Base-by-base conservation (phyloP, 345 rosid genomes). In the Arabidopsis suecica region DNA sequence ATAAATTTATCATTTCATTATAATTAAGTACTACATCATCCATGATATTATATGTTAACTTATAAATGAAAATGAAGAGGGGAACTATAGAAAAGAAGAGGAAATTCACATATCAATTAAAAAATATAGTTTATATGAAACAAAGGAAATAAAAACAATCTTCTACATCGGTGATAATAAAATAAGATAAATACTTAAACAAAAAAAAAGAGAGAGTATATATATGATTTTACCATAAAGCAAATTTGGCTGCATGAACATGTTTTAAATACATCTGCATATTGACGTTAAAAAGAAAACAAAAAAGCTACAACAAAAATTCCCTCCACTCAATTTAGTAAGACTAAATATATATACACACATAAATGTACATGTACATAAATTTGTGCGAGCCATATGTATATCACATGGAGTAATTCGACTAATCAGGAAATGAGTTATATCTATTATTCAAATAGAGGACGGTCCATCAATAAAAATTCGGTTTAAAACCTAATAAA, bases 401-500 rank as follows among this genome's bases (percentile, higher is more conserved):
- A 45, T 10, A 54, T 62, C 76, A 69, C 75, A 69, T 61, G 71
- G 60, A 70, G 53, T 47, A 55, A 63, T 45, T 63, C 25, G 51
- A 76, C 71, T 14, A 12, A 63, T 63, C 61, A 70, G 80, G 71
- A 45, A 70, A 63, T 69, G 75, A 36, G 80, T 54, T 47, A 68
- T 54, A 64, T 63, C 50, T 41, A 61, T 62, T 44, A 54, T 61
- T 45, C 54, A 69, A 23, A 38, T 13, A 58, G 40, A 75, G 37
- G 66, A 68, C 54, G 20, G 14, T 9, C 22, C 55, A 68, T 51
- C 48, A 57, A 48, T 67, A 47, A 56, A 55, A 36, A 36, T 30
- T 36, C 41, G 73, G 74, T 68, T 30, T 68, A 18, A 75, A 53
- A 76, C 79, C 56, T 48, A 68, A 55, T n/a, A 22, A 18, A 41